These are phyloP conservation scores for Syzygium oleosum DNA, from an alignment of 345 rosid species.

Conservation along the genomic window DNA sequence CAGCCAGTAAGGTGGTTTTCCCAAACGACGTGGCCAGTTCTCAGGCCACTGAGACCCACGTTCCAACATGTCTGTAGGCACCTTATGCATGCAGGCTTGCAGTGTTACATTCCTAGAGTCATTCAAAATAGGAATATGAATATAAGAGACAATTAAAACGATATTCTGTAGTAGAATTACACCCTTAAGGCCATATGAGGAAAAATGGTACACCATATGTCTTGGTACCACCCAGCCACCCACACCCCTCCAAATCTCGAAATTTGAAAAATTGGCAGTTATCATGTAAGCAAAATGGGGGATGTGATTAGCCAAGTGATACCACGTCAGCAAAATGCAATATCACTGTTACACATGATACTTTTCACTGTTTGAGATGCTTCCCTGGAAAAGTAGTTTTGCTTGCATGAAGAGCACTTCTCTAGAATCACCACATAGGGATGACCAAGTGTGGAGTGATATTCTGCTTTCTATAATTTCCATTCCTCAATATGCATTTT, in stretches of 20 bases:
- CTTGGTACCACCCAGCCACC: not conserved
- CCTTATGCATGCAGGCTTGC: constrained; percentile 76
- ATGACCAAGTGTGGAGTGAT: not conserved
- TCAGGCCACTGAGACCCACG: constrained; percentile 75
- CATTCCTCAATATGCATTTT: not conserved
- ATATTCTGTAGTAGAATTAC: not conserved
- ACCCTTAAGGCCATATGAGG: not conserved
- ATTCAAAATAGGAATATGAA: not conserved
- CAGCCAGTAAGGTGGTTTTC: constrained; percentile 67
- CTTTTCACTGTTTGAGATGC: not conserved
- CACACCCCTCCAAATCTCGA: not conserved
- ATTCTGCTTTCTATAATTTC: not conserved
- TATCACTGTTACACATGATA: not conserved
- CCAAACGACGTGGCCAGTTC: constrained; percentile 61
- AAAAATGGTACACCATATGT: not conserved
- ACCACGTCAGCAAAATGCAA: not conserved
- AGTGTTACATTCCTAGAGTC: constrained; percentile 61
- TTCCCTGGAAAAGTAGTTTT: not conserved
- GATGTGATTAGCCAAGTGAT: not conserved
- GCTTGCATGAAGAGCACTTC: not conserved
- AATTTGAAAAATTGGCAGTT: not conserved
- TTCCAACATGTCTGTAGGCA: constrained; percentile 36
- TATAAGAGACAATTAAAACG: not conserved
- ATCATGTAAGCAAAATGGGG: not conserved
- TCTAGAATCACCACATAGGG: not conserved